Evolutionary conservation across 2,329 filamentous ascomycete species (phyloP), one percentile per base, ranked within the genome.

Genomic region (Exserohilum turcica): DNA sequence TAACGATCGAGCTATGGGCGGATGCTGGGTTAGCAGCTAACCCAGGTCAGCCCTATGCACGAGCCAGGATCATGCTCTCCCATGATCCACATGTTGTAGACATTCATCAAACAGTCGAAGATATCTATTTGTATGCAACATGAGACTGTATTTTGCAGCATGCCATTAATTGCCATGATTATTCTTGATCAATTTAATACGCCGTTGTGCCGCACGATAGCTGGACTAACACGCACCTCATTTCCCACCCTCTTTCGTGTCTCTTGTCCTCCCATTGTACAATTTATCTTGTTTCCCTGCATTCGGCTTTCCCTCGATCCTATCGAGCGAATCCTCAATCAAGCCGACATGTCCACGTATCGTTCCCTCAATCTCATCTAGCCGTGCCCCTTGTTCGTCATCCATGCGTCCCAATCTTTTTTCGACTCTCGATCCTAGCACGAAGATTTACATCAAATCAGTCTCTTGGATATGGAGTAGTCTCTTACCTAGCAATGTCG

Each of bases 341-440:
- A 78, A 39, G 0, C 77, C 78, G 52, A 79, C 78, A 40, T 80
- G 78, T 0, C 77, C 78, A 52, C 78, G 56, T 27, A 79, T 56
- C 6, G 78, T 80, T 9, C 78, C 77, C 56, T 80, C 78, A 12
- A 80, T 67, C 55, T 79, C 77, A 46, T 80, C 77, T 61, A 78
- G 68, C 10, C 78, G 71, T 12, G 78, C 77, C 64, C 79, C 78
- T 45, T 77, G 73, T 53, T 80, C 77, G 62, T 79, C 73, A 3
- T 78, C 68, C 50, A 78, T 78, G 57, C 73, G 74, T 16, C 74
- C 65, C 49, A 77, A 16, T 21, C 50, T 54, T 45, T 46, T 57
- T 33, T 54, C 50, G 21, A 57, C 50, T 6, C 54, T 43, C 2
- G 54, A 57, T 21, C 54, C 54, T 53, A 24, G 31, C 28, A 2